Conservation (phyloP, 768 basidiomycete genomes). For the Leccinum disarticulatum region DNA sequence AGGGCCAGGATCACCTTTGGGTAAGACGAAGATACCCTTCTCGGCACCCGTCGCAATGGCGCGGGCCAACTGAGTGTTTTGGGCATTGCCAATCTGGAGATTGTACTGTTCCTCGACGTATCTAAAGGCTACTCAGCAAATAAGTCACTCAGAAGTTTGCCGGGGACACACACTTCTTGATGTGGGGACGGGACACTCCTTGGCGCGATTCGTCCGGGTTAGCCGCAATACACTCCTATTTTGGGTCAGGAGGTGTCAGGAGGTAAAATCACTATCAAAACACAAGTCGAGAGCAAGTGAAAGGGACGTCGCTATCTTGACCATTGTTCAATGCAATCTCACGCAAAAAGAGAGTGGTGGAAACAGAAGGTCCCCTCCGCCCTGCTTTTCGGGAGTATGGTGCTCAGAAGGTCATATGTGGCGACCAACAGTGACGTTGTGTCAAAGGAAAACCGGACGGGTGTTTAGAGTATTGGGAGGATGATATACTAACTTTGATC, state of each 20-base stretch:
- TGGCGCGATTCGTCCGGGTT: constrained; percentile 73
- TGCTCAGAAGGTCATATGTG: constrained; percentile 9
- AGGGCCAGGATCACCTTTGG: constrained; percentile 63
- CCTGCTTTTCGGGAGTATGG: constrained; percentile 37
- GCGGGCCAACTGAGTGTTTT: constrained; percentile 73
- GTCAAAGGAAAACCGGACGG: constrained; percentile 13
- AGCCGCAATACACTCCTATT: constrained; percentile 79
- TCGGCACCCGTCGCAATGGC: constrained; percentile 83
- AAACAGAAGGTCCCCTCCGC: constrained; percentile 34
- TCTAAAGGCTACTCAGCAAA: constrained; percentile 41
- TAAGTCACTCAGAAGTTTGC: constrained; percentile 9
- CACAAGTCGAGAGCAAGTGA: constrained; percentile 10
- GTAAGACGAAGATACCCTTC: constrained; percentile 79
- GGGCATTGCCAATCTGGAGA: constrained; percentile 75
- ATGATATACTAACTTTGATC: constrained; percentile 62
- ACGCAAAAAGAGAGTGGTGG: constrained; percentile 9
- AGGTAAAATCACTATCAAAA: constrained; percentile 10
- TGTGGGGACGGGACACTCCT: constrained; percentile 87
- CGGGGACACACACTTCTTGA: constrained; percentile 76
- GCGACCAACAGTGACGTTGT: constrained; percentile 4
- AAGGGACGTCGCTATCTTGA: background rate
- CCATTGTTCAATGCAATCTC: constrained; percentile 14
- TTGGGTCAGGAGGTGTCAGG: constrained; percentile 22
- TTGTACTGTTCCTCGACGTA: constrained; percentile 84
- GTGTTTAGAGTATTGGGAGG: constrained; percentile 12